Percentiles rank a stretch among this genome's conserved stretches.
These are phyloP conservation scores for Tetrapisispora arboricola DNA, from an alignment of 805 yeast genomes.

Conservation along the genomic window DNA sequence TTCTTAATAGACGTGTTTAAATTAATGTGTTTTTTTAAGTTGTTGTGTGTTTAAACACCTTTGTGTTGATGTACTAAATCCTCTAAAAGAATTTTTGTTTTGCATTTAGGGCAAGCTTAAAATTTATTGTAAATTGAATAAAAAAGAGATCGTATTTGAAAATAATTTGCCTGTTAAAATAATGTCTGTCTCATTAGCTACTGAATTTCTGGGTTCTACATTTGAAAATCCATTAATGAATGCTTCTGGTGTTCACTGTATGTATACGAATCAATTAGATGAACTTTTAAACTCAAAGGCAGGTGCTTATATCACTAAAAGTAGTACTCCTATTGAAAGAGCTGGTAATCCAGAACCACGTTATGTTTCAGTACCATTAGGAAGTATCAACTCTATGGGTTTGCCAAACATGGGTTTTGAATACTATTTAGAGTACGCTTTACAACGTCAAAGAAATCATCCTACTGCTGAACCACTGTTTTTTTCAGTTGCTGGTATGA, in stretches of 20 bases:
- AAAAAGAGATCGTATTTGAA: neutral
- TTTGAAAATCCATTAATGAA: constrained; percentile 26
- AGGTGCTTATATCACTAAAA: constrained; percentile 25
- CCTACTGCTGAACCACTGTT: constrained; percentile 15
- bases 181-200: constrained; percentile 8
- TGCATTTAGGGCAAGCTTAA: too few relatives aligned
- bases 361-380: constrained; percentile 23
- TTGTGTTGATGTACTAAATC: too few relatives aligned
- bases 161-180: neutral
- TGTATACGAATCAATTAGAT: constrained; percentile 20
- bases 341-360: constrained; percentile 27
- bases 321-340: constrained; percentile 20
- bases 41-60: too few relatives aligned
- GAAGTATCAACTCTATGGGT: constrained; percentile 28
- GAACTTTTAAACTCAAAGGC: constrained; percentile 20
- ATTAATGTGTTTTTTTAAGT: too few relatives aligned
- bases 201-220: constrained; percentile 12
- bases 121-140: too few relatives aligned
- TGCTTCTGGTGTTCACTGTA: constrained; percentile 28
- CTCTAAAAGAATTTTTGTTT: too few relatives aligned
- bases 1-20: neutral
- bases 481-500: constrained; percentile 27
- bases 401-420: constrained; percentile 25
- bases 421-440: constrained; percentile 21
- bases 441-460: constrained; percentile 12